Evolutionary conservation across 352 stramenopile genomes (phyloP).

Genomic region (Pythium aristosporum): DNA sequence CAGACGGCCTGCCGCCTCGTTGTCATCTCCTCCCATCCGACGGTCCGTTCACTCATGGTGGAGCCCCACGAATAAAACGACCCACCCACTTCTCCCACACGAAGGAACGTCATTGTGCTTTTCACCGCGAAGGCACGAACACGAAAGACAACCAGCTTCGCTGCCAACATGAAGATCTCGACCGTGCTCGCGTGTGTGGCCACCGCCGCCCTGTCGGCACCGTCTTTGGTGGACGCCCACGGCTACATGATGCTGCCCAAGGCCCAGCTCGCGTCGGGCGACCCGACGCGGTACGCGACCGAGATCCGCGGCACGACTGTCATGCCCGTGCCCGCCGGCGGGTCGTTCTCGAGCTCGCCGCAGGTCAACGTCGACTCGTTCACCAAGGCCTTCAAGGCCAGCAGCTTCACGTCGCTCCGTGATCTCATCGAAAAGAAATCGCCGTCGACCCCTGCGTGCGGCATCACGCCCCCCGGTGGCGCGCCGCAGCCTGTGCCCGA

Average conservation of each 20-base stretch:
- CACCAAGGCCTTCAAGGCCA: conserved; percentile 28
- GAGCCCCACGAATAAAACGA: no score
- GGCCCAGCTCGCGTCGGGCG: conserved; percentile 11
- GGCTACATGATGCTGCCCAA: conserved; percentile 22
- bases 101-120: no score
- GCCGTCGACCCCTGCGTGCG: conserved; percentile 17
- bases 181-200: conserved; percentile 13
- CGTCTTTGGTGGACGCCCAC: conserved; percentile 12
- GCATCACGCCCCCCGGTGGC: conserved; percentile 15
- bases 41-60: no score
- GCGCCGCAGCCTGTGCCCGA: conserved; percentile 13
- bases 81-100: no score
- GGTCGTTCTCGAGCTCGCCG: conserved; percentile 37
- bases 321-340: conserved; percentile 39
- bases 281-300: conserved; percentile 12
- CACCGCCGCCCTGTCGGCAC: conserved; percentile 2
- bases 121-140: no score
- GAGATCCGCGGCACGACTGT: conserved; percentile 35
- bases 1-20: no score
- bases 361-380: conserved; percentile 30
- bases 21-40: no score
- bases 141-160: no score
- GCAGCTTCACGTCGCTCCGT: conserved; percentile 28
- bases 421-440: conserved; percentile 28
- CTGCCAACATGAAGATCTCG: conserved; percentile 9